A percentile compares a stretch with the other conserved stretches of the same genome.
These are phyloP conservation scores for Sclerotiophoma versabilis DNA, from an alignment of 2,329 filamentous ascomycete species.

Conservation along the genomic window DNA sequence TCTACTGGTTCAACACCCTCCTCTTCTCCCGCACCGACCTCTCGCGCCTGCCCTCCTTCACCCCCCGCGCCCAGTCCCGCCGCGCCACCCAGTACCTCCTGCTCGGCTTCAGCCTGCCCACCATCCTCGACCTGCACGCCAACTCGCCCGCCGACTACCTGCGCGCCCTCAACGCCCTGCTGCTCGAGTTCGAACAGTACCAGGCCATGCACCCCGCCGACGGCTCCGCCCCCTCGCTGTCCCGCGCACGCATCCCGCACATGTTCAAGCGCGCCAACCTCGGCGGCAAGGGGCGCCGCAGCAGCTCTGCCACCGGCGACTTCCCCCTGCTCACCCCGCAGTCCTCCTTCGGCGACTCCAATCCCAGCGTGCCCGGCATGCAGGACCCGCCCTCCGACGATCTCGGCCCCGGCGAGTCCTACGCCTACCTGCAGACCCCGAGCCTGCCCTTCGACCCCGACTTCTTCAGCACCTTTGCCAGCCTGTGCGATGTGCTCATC, in stretches of 20 bases:
- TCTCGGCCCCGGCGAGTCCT: slow-evolving; percentile 75
- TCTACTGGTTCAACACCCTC: slow-evolving; percentile 98
- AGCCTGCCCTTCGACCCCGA: slow-evolving; percentile 94
- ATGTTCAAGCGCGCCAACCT: slow-evolving; percentile 58
- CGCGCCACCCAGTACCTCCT: slow-evolving; percentile 94
- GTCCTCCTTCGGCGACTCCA: slow-evolving; percentile 34
- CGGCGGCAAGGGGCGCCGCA: slow-evolving; percentile 56
- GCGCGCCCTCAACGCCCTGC: slow-evolving; percentile 80
- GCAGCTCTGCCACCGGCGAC: slow-evolving; percentile 65
- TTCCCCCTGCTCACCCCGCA: slow-evolving; percentile 31
- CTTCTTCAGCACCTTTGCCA: slow-evolving; percentile 95
- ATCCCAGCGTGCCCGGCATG: slow-evolving; percentile 14
- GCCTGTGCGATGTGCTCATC: slow-evolving; percentile 92
- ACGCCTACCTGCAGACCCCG: slow-evolving; percentile 87
- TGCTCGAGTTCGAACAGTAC: slow-evolving; percentile 93
- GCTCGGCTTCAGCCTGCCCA: slow-evolving; percentile 88
- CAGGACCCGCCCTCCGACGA: slow-evolving; percentile 44
- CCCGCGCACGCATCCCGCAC: slow-evolving; percentile 72
- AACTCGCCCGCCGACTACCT: slow-evolving; percentile 84
- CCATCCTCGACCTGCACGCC: slow-evolving; percentile 86
- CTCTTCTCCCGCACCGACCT: slow-evolving; percentile 87
- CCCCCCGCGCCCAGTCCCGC: slow-evolving; percentile 81
- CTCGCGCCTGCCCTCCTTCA: slow-evolving; percentile 82
- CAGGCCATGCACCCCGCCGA: slow-evolving; percentile 85
- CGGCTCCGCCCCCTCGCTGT: slow-evolving; percentile 72